Evolutionary conservation across 2,329 filamentous ascomycete genomes (phyloP), one percentile per base, ranked within the genome.

Genomic region (Parafenestella ontariensis): DNA sequence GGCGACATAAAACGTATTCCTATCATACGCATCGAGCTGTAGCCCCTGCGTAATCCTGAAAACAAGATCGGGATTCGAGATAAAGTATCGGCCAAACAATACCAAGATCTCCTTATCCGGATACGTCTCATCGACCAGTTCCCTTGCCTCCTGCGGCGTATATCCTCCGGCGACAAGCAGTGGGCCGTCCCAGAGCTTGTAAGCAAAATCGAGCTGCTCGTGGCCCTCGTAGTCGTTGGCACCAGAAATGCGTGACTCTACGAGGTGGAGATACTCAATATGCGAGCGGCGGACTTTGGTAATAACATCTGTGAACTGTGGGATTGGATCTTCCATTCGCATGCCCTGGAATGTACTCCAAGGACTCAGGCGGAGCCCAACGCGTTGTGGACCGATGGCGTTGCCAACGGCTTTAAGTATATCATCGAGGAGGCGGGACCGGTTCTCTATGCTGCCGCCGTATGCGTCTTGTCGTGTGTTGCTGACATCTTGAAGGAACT

Each of bases 301-400:
- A 3, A 36, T 23, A 23, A 46, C 9, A 23, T 46, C 29, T 26
- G 18, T 15, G 33, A 46, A 46, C 15, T 46, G 44, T 5, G 44
- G 44, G n/a, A 46, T 23, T 3, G 60, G 86, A 45, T 90, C 79
- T 0, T 72, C 62, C 84, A 89, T 89, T 31, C 77, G 72, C 87
- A 90, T 87, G 26, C 81, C 82, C 54, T 89, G 84, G 74, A 86
- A 89, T 0, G 76, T 75, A 46, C 80, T 83, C 75, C 81, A 89
- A 0, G 87, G 88, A 5, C 79, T 84, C 2, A 90, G 71, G 1
- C 87, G 81, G 23, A 89, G 80, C 0, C 79, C 87, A 0, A 58
- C 79, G 85, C 2, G 81, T 1, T 87, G 80, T 0, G 81, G 68
- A 0, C 86, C 86, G 11, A 84, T 71, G 0, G 82, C 80, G 0